phyloP scores from a whole-genome alignment of 495 filamentous ascomycete species.

The Amniculicola lignicola region DNA sequence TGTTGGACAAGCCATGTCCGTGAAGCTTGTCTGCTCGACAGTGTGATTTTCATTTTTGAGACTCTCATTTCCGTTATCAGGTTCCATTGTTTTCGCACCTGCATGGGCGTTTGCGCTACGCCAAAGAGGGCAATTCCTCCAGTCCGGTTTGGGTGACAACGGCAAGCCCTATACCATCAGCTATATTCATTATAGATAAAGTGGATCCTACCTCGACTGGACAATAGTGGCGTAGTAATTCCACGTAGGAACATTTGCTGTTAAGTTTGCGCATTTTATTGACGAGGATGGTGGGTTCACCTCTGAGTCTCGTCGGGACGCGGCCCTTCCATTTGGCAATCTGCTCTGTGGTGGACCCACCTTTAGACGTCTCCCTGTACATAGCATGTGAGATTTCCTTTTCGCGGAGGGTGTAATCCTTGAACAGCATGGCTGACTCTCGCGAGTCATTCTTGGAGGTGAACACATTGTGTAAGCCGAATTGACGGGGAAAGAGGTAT shows the following conservation, averaged over 20 bases:
- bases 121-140: constrained; percentile 29
- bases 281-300: constrained; percentile 56
- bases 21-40: constrained; percentile 45
- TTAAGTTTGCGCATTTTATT: constrained; percentile 67
- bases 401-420: constrained; percentile 80
- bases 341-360: constrained; percentile 6
- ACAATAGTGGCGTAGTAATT: constrained; percentile 78
- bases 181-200: not conserved
- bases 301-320: constrained; percentile 76
- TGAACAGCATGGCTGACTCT: constrained; percentile 67
- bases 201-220: constrained; percentile 49
- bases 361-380: constrained; percentile 2
- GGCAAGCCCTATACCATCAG: constrained; percentile 28
- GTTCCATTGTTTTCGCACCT: constrained; percentile 6
- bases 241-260: constrained; percentile 68
- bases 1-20: constrained; percentile 67
- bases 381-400: constrained; percentile 62
- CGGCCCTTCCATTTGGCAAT: constrained; percentile 28
- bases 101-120: constrained; percentile 8
- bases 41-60: constrained; percentile 2
- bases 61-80: constrained; percentile 17
- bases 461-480: constrained; percentile 88
- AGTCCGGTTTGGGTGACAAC: constrained; percentile 29
- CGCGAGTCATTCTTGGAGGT: constrained; percentile 59
- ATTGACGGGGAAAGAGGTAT: constrained; percentile 92